Evolutionary conservation across 1,139 yeast genomes (phyloP).

Genomic region (Pichia sp.): DNA sequence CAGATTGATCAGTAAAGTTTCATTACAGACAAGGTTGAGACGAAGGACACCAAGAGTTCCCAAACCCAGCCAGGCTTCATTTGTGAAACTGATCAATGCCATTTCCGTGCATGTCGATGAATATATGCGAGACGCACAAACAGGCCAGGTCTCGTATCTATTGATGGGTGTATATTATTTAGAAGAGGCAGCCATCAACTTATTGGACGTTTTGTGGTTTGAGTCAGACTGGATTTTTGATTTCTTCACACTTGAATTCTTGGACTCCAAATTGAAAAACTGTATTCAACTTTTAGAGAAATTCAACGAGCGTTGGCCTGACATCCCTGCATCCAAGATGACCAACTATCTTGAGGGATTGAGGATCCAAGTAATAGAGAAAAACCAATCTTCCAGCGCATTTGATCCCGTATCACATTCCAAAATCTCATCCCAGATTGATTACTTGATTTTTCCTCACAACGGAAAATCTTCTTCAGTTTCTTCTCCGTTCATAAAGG

Average conservation of each 20-base stretch:
- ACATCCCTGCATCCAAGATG: conserved; percentile 13
- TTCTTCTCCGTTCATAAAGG: background rate
- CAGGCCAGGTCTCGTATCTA: conserved; percentile 15
- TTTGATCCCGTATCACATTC: background rate
- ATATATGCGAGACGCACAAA: conserved; percentile 13
- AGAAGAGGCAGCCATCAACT: conserved; percentile 14
- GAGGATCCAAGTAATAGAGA: background rate
- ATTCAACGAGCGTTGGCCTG: conserved; percentile 18
- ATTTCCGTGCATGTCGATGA: conserved; percentile 14
- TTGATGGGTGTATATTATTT: conserved; percentile 16
- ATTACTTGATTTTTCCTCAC: conserved; percentile 15
- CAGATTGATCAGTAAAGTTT: conserved; percentile 15
- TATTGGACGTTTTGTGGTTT: conserved; percentile 17
- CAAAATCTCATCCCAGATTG: conserved; percentile 10
- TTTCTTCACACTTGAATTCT: conserved; percentile 9
- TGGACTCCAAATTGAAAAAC: conserved; percentile 11
- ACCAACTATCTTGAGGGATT: conserved; percentile 6
- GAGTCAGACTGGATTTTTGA: conserved; percentile 15
- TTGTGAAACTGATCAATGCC: conserved; percentile 11
- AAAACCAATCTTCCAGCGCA: no score
- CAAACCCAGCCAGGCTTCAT: conserved; percentile 11
- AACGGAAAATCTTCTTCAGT: conserved; percentile 1
- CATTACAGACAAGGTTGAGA: conserved; percentile 13
- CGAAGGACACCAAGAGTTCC: conserved; percentile 17
- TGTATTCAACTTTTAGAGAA: conserved; percentile 9